These are phyloP conservation scores for Pseudogymnoascus destructans DNA, from an alignment of 2,329 filamentous ascomycete species.

Conservation along the genomic window DNA sequence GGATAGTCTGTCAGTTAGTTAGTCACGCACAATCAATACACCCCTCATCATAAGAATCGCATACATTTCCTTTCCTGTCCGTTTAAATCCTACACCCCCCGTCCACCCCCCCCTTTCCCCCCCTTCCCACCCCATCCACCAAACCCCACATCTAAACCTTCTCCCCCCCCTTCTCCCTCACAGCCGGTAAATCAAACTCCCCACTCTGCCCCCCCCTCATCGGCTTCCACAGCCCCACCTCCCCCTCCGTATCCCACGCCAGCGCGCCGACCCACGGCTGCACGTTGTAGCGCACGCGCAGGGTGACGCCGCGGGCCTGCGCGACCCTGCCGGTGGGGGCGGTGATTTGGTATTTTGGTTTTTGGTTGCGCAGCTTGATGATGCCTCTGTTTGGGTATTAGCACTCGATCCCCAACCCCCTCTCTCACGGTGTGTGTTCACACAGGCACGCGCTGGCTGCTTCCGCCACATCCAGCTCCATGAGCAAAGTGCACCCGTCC, in stretches of 20 bases:
- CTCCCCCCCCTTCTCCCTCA: conserved; percentile 43
- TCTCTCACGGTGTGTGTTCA: no score
- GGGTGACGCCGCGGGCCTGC: conserved; percentile 55
- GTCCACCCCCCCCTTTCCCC: no score
- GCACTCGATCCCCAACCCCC: no score
- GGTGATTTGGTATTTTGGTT: conserved; percentile 94
- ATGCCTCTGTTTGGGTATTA: conserved; percentile 52
- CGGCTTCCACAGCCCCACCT: conserved; percentile 50
- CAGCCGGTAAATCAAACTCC: conserved; percentile 48
- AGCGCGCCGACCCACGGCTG: conserved; percentile 91
- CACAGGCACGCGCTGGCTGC: no score
- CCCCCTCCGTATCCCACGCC: conserved; percentile 55
- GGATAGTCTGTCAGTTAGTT: neutral
- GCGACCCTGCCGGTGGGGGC: conserved; percentile 73
- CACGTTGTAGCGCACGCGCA: conserved; percentile 87
- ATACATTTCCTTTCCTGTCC: neutral
- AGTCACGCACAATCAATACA: neutral
- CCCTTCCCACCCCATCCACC: neutral
- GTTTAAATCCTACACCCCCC: neutral
- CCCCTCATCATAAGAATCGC: neutral
- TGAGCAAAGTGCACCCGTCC: no score
- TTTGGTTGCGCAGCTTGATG: conserved; percentile 68
- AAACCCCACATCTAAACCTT: conserved; percentile 3
- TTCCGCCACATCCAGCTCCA: no score
- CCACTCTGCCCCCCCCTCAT: conserved; percentile 52